Evolutionary conservation across 2,329 filamentous ascomycete genomes (phyloP), one percentile per base, ranked within the genome.

Genomic region (Colletotrichum plurivorum): DNA sequence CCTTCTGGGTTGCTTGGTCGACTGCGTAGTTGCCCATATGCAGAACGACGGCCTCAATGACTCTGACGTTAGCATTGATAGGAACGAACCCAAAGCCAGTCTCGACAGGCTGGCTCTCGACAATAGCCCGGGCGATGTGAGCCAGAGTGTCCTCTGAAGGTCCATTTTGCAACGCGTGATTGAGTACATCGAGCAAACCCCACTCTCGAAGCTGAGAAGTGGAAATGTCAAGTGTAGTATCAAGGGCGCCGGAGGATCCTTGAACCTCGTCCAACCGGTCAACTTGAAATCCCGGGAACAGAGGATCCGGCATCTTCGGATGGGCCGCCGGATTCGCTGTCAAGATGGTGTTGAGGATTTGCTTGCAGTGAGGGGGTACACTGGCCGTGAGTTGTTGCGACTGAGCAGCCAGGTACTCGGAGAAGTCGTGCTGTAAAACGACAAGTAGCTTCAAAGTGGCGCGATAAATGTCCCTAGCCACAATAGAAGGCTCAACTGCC

Each of bases 381-480:
- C 89, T 90, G 74, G 93, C 91, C 82, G 92, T 94, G 60, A 99
- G 89, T 73, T 90, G 89, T 73, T 93, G 90, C 77, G 97, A 93
- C 78, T 97, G 94, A 74, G 95, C 93, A 6, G 93, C 92, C 49
- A 99, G 83, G 79, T 97, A 99, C 65, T 98, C 94, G 0, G 95
- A 93, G 80, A 94, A 98, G 79, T 99, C 96, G 77, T 98, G 96
- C 73, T 97, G 93, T 61, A 99, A 84, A 60, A 97, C 88, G 41
- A 97, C 84, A 63, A 98, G 83, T 69, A 98, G 88, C 76, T 97
- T 94, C 55, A 97, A 84, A 1, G 93, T 89, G 9, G 92, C 94
- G 70, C 94, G 91, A 79, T 97, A 98, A 70, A 97, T 89, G 63
- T 95, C 93, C 78, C 94, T 95, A 41, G 91, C 89, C 58, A 93